phyloP scores from a whole-genome alignment of 371 early-diverging fungal genomes.

The Pancytospora philotis region DNA sequence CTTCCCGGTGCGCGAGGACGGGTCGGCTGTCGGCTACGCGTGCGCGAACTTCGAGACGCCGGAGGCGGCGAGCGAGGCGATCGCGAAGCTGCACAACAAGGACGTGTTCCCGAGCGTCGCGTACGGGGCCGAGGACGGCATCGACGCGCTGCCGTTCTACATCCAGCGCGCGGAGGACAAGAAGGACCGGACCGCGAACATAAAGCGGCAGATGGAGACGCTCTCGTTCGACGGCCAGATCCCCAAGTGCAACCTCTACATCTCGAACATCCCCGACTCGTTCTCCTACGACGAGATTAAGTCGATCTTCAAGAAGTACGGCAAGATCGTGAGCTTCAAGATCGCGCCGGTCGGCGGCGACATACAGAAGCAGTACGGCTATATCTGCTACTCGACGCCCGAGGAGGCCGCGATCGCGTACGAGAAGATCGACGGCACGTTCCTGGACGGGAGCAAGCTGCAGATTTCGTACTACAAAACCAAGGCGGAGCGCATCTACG shows the following conservation, averaged over 20 bases:
- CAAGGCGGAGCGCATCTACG: conserved; percentile 47
- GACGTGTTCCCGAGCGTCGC: conserved; percentile 69
- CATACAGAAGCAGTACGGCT: conserved; percentile 50
- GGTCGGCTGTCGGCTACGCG: conserved; percentile 80
- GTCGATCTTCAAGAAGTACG: conserved; percentile 71
- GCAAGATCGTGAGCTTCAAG: conserved; percentile 59
- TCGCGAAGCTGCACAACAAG: conserved; percentile 90
- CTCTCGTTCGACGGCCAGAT: conserved; percentile 28
- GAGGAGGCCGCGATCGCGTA: conserved; percentile 57
- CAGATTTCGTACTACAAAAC: conserved; percentile 52
- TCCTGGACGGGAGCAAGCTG: conserved; percentile 45
- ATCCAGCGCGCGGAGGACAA: conserved; percentile 95
- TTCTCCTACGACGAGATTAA: conserved; percentile 69
- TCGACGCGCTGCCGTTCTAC: conserved; percentile 79
- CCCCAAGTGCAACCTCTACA: conserved; percentile 74
- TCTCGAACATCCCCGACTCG: conserved; percentile 80
- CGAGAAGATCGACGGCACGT: conserved; percentile 49
- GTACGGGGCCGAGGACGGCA: conserved; percentile 68
- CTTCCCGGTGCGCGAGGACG: conserved; percentile 61
- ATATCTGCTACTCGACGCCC: conserved; percentile 50
- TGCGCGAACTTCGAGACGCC: conserved; percentile 92
- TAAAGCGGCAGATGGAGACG: conserved; percentile 63
- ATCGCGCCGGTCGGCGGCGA: conserved; percentile 33
- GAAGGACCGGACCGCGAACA: conserved; percentile 85
- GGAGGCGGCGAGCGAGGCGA: conserved; percentile 84